phyloP scores from a whole-genome alignment of 2,329 filamentous ascomycete genomes.

The Alternaria tenuissima region DNA sequence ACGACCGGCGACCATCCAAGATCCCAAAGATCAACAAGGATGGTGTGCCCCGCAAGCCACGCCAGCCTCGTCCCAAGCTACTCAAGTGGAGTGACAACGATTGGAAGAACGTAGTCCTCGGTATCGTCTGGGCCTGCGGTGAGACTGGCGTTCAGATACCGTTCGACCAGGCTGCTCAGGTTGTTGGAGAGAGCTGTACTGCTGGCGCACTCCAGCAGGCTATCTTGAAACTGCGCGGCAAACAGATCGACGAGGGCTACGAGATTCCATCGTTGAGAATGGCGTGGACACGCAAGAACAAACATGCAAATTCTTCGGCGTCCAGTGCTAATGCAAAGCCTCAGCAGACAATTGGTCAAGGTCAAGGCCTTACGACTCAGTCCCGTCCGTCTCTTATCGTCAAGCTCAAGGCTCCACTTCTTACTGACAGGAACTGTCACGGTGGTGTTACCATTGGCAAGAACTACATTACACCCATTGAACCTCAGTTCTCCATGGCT shows the following conservation, averaged over 20 bases:
- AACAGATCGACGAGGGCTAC: slow-evolving; percentile 31
- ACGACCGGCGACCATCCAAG: slow-evolving; percentile 23
- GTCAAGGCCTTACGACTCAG: slow-evolving; percentile 1
- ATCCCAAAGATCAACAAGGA: slow-evolving; percentile 39
- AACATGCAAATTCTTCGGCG: slow-evolving; percentile 1
- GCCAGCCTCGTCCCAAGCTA: slow-evolving; percentile 39
- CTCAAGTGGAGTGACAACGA: slow-evolving; percentile 43
- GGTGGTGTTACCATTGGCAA: neutral
- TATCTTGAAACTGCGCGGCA: slow-evolving; percentile 40
- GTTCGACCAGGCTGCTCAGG: slow-evolving; percentile 39
- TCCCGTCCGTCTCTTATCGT: slow-evolving; percentile 18
- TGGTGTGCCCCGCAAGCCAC: slow-evolving; percentile 39
- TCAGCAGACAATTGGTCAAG: neutral
- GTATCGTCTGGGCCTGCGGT: slow-evolving; percentile 43
- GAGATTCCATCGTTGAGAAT: slow-evolving; percentile 33
- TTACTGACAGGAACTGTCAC: neutral
- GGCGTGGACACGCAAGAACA: slow-evolving; percentile 34
- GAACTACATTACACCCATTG: neutral
- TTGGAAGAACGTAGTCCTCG: slow-evolving; percentile 38
- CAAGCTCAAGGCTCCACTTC: slow-evolving; percentile 10
- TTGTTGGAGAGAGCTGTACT: slow-evolving; percentile 34
- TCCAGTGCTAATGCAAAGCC: slow-evolving; percentile 16
- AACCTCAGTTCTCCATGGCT: neutral
- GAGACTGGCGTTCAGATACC: slow-evolving; percentile 40
- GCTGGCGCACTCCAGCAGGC: slow-evolving; percentile 45